Evolutionary conservation across 2,329 filamentous ascomycete genomes (phyloP).

Genomic region (Aspergillus fumigatiaffinis): DNA sequence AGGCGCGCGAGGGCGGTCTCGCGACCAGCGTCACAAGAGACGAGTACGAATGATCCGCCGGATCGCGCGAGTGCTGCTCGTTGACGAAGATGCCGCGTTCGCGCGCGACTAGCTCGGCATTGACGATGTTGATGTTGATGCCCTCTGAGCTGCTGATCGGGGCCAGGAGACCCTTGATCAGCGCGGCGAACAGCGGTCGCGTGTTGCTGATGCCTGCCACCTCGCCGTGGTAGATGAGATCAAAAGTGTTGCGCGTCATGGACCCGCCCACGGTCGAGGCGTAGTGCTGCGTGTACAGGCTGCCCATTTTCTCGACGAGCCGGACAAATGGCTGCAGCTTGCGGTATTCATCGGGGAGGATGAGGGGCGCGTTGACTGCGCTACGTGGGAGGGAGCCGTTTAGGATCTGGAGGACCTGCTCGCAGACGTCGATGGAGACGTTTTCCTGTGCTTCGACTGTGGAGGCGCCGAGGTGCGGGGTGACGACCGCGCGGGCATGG

Average conservation of each 20-base stretch:
- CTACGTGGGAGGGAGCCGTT: constrained; percentile 68
- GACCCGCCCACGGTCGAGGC: constrained; percentile 30
- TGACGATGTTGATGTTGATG: constrained; percentile 75
- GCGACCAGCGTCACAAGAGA: constrained; percentile 68
- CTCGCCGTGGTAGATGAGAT: constrained; percentile 73
- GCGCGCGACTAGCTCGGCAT: constrained; percentile 69
- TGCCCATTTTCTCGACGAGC: constrained; percentile 75
- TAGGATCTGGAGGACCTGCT: constrained; percentile 71
- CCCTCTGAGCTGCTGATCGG: constrained; percentile 65
- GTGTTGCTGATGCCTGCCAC: constrained; percentile 69
- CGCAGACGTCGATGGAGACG: constrained; percentile 76
- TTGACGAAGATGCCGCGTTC: constrained; percentile 75
- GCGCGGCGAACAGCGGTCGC: constrained; percentile 71
- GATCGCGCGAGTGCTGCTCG: constrained; percentile 64
- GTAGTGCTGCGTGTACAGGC: constrained; percentile 74
- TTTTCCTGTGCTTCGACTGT: constrained; percentile 83
- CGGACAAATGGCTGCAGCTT: constrained; percentile 73
- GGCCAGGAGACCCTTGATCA: constrained; percentile 71
- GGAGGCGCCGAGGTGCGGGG: constrained; percentile 74
- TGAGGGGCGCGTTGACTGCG: constrained; percentile 77
- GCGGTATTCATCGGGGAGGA: constrained; percentile 74
- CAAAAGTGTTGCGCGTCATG: constrained; percentile 65
- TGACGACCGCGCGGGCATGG: constrained; percentile 70
- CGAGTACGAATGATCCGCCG: constrained; percentile 60
- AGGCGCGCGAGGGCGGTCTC: constrained; percentile 30